A percentile compares a stretch with the other conserved stretches of the same genome.
phyloP scores from a whole-genome alignment of 306 rosid species.

The Nissolia schottii region DNA sequence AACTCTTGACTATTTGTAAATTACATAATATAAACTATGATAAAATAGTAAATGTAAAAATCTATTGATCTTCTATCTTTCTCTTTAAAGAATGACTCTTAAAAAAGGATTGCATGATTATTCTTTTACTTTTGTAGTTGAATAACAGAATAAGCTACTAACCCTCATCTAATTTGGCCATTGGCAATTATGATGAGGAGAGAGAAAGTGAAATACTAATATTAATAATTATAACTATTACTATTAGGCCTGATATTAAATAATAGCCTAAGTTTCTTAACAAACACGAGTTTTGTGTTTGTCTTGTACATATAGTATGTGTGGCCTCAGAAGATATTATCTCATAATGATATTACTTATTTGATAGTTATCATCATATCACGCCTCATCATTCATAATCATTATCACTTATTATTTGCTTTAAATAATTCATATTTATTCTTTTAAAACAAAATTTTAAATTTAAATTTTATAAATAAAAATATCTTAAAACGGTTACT shows the following conservation, averaged over 20 bases:
- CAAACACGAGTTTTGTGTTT: not conserved
- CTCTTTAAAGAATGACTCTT: no score
- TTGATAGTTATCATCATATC: not conserved
- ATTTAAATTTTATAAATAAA: no score
- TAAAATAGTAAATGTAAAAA: no score
- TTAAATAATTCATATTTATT: not conserved
- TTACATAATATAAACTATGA: no score
- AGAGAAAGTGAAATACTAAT: not conserved
- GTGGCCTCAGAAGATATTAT: not conserved
- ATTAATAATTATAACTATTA: not conserved
- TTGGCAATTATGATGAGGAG: not conserved
- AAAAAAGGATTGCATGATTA: no score
- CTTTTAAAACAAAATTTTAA: no score
- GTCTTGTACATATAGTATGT: not conserved
- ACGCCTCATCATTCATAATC: not conserved
- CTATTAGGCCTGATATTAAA: not conserved
- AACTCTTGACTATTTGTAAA: no score
- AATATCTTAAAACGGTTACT: no score
- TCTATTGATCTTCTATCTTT: no score
- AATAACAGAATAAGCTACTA: not conserved
- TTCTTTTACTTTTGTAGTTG: not conserved
- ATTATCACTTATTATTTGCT: not conserved
- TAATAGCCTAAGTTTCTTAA: not conserved
- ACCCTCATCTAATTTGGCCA: not conserved
- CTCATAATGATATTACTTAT: not conserved